Percentiles rank a stretch among this genome's conserved stretches.
phyloP scores from a whole-genome alignment of 179 eudicot species.

The Beta corolliflora region DNA sequence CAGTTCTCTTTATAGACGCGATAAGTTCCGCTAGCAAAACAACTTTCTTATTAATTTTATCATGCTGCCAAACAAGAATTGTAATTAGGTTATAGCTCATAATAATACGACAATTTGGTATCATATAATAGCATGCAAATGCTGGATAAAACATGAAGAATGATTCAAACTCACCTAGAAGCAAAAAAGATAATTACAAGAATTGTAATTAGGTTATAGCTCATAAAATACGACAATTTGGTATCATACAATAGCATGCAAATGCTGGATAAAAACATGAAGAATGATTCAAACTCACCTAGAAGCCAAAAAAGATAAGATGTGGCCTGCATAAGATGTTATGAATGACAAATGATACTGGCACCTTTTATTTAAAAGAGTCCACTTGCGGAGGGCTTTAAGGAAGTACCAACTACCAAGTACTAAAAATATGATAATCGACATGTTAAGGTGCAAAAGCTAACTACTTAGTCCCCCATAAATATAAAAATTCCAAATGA shows the following conservation, averaged over 20 bases:
- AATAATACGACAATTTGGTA: neutral
- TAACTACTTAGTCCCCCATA: neutral
- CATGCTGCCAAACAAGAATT: slow-evolving; percentile 46
- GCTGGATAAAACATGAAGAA: slow-evolving; percentile 3
- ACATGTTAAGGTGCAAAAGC: slow-evolving; percentile 4
- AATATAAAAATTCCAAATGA: neutral
- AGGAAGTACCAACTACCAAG: neutral
- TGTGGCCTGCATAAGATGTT: neutral
- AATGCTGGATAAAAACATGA: neutral
- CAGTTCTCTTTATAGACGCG: slow-evolving; percentile 39
- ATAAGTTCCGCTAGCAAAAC: slow-evolving; percentile 56
- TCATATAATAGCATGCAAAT: neutral
- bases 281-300: neutral
- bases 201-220: slow-evolving; percentile 18
- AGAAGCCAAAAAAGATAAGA: neutral
- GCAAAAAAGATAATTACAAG: neutral
- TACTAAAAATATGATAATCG: neutral
- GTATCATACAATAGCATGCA: too few species aligned
- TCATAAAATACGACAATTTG: neutral
- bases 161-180: too few species aligned
- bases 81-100: slow-evolving; percentile 17
- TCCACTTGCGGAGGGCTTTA: neutral
- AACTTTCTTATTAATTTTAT: slow-evolving; percentile 31
- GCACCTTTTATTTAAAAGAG: neutral
- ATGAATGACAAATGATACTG: neutral